Evolutionary conservation across 1,284 basidiomycete species (phyloP).

Genomic region (Volvariella surrecta): DNA sequence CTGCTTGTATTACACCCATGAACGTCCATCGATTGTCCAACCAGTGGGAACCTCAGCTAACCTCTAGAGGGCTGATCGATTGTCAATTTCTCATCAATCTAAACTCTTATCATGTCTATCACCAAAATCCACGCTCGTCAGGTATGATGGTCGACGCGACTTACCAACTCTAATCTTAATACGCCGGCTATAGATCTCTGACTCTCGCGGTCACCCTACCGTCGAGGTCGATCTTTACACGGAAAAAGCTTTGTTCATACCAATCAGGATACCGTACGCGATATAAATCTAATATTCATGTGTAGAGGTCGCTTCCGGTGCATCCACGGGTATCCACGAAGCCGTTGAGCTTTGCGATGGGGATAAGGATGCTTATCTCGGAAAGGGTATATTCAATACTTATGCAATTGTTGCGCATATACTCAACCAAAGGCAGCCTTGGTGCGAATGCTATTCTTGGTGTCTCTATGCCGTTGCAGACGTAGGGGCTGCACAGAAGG

Average conservation of each 20-base stretch:
- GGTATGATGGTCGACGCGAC: slow-evolving; percentile 36
- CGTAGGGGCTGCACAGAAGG: slow-evolving; percentile 92
- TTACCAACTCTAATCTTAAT: slow-evolving; percentile 3
- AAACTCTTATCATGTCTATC: slow-evolving; percentile 66
- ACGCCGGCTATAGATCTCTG: slow-evolving; percentile 69
- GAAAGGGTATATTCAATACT: slow-evolving; percentile 66
- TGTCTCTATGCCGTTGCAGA: slow-evolving; percentile 92
- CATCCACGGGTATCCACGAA: slow-evolving; percentile 97
- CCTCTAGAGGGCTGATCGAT: slow-evolving; percentile 20
- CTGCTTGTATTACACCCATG: no score
- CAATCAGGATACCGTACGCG: slow-evolving; percentile 1
- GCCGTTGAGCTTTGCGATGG: slow-evolving; percentile 98
- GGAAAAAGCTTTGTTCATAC: slow-evolving; percentile 53
- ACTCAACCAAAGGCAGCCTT: slow-evolving; percentile 83
- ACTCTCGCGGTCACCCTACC: slow-evolving; percentile 94
- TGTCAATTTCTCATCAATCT: slow-evolving; percentile 15
- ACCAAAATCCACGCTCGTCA: slow-evolving; percentile 84
- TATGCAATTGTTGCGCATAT: slow-evolving; percentile 6
- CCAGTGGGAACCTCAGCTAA: slow-evolving; percentile 20
- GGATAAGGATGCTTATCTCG: slow-evolving; percentile 89
- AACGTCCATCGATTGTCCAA: no score
- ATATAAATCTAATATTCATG: slow-evolving; percentile 2
- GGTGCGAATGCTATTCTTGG: slow-evolving; percentile 99
- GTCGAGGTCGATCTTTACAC: slow-evolving; percentile 94
- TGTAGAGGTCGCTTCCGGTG: slow-evolving; percentile 87